Conservation (phyloP, 108 stramenopile species). For the Discostella stelligeroides region DNA sequence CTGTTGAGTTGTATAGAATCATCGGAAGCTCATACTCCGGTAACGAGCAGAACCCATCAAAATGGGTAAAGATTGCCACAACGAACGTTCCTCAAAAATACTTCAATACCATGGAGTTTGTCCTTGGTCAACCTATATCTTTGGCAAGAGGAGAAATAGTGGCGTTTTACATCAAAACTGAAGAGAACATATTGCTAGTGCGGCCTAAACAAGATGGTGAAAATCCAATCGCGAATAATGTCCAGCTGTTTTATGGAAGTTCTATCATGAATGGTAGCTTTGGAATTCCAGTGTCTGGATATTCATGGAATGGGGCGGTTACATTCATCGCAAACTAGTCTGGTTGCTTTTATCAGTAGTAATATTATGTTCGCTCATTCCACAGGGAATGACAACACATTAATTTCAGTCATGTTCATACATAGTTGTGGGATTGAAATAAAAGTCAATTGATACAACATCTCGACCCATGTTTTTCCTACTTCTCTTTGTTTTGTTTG, state of each 20-base stretch:
- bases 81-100: slow-evolving; percentile 7
- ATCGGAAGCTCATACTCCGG: slow-evolving; percentile 11
- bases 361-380: too few species aligned
- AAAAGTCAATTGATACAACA: too few species aligned
- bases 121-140: background rate
- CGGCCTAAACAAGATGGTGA: background rate
- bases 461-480: too few species aligned
- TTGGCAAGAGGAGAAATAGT: background rate
- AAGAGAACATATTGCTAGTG: background rate
- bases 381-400: too few species aligned
- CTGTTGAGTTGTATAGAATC: background rate
- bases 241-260: background rate
- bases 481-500: too few species aligned
- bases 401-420: too few species aligned
- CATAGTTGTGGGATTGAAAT: too few species aligned
- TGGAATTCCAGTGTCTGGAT: background rate
- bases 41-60: background rate
- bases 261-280: background rate
- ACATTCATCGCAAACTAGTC: background rate
- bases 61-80: slow-evolving; percentile 22
- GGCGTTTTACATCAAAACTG: background rate
- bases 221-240: background rate
- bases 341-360: too few species aligned
- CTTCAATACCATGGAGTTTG: background rate
- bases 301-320: slow-evolving; percentile 2